A percentile compares a stretch with the other conserved stretches of the same genome.
Conservation (phyloP, 1,284 basidiomycete species). For the Irpex sp. region DNA sequence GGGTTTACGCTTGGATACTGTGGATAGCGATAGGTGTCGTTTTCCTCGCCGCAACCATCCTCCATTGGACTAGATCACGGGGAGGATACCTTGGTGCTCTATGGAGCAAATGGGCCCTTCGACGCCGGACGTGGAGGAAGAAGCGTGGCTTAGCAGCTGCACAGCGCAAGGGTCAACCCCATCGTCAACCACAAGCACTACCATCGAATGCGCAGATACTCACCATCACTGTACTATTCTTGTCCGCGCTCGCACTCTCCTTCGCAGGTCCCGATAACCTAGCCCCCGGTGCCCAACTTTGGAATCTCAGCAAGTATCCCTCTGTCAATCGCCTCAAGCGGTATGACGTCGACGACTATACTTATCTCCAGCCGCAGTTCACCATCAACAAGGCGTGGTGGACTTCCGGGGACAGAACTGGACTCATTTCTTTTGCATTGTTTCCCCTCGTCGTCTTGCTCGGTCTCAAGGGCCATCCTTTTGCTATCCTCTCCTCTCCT, state of each 20-base stretch:
- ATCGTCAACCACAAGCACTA: conserved; percentile 45
- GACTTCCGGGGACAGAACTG: conserved; percentile 72
- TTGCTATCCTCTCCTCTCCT: conserved; percentile 75
- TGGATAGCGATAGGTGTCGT: conserved; percentile 46
- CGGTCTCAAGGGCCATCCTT: conserved; percentile 79
- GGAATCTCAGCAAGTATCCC: conserved; percentile 30
- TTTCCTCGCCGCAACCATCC: conserved; percentile 35
- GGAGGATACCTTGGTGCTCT: conserved; percentile 42
- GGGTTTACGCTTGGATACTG: conserved; percentile 54
- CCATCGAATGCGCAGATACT: conserved; percentile 64
- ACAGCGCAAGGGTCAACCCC: conserved; percentile 28
- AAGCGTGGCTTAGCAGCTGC: conserved; percentile 32
- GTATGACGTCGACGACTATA: conserved; percentile 28
- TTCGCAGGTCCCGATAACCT: conserved; percentile 78
- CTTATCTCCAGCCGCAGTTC: conserved; percentile 45
- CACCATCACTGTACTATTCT: conserved; percentile 38
- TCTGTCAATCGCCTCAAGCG: conserved; percentile 22
- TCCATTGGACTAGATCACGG: conserved; percentile 38
- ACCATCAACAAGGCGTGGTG: conserved; percentile 75
- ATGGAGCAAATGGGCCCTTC: conserved; percentile 54
- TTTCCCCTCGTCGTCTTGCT: conserved; percentile 76
- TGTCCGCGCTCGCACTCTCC: conserved; percentile 42
- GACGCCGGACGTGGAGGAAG: conserved; percentile 48
- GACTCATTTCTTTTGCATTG: conserved; percentile 76
- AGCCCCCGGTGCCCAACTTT: conserved; percentile 48